phyloP scores from a whole-genome alignment of 169 alveolate species.

The Cryptosporidium muris region DNA sequence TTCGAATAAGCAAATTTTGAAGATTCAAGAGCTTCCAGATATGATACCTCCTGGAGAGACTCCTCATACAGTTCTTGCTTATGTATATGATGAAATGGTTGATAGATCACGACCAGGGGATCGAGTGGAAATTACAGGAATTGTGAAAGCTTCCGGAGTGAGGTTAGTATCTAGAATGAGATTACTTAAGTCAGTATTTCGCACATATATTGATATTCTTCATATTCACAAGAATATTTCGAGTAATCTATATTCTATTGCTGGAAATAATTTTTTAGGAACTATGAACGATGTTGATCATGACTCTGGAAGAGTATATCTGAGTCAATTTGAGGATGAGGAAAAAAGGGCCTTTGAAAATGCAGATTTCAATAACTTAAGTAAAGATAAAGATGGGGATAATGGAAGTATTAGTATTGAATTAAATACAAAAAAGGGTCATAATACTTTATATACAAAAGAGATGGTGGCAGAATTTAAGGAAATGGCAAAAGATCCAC shows the following conservation, averaged over 20 bases:
- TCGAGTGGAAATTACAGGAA: slow-evolving; percentile 95
- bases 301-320: neutral
- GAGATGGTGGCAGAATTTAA: slow-evolving; percentile 82
- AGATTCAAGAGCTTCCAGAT: slow-evolving; percentile 93
- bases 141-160: slow-evolving; percentile 92
- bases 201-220: slow-evolving; percentile 93
- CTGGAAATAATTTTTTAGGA: slow-evolving; percentile 1
- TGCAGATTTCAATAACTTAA: slow-evolving; percentile 66
- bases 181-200: slow-evolving; percentile 88
- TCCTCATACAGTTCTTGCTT: slow-evolving; percentile 82
- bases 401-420: slow-evolving; percentile 24
- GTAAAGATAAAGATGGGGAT: slow-evolving; percentile 22
- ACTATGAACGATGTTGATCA: neutral
- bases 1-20: slow-evolving; percentile 93
- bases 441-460: slow-evolving; percentile 76
- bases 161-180: slow-evolving; percentile 90
- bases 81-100: slow-evolving; percentile 95
- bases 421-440: no score
- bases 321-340: neutral
- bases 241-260: slow-evolving; percentile 48
- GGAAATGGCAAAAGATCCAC: slow-evolving; percentile 84
- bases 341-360: slow-evolving; percentile 71
- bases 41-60: slow-evolving; percentile 93
- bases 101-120: slow-evolving; percentile 97
- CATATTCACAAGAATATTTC: slow-evolving; percentile 75